Evolutionary conservation across 2,329 filamentous ascomycete genomes (phyloP), one percentile per base, ranked within the genome.

Genomic region (Alternaria ethzedia): DNA sequence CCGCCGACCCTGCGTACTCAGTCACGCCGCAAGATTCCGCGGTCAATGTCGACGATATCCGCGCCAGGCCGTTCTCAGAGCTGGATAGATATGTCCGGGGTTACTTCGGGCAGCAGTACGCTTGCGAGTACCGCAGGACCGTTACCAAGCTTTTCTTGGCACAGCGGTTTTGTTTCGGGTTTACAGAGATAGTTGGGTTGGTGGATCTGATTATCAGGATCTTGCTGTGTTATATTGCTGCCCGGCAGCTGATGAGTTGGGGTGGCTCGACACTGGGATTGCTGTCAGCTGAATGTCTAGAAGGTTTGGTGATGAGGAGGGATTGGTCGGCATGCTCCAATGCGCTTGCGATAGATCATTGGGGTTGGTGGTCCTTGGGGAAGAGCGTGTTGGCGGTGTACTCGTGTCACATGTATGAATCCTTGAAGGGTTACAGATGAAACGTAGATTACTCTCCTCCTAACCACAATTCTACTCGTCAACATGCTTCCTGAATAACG

Each of bases 201-300:
- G 66, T 89, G 86, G 54, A 97, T 87, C 2, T 91, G 88, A 49
- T 90, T 84, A 68, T 96, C 89, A 54, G 87, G 83, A 0, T 93
- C 90, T 1, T 86, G 83, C 21, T 89, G 86, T 74, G 70, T 49
- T 63, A 64, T 70, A 5, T 64, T 70, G 58, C 77, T 75, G 66
- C 67, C 61, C 43, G 54, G 65, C 32, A 57, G 74, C 2, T 79
- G 71, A 52, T 57, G 54, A n/a, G 41, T 11, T 69, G 65, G 66
- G 45, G 55, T 23, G 15, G 6, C 10, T 45, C 54, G 1, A n/a
- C 13, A 11, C 30, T 20, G 12, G 36, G 52, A 12, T 25, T 46
- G 10, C 46, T 32, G n/a, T 56, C 47, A 57, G 10, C 21, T n/a
- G 28, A 58, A 21, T 64, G 51, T 21, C 12, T 57, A 17, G 36